phyloP scores from a whole-genome alignment of 139 green algal species.

The Chlamydomonas asymmetrica region DNA sequence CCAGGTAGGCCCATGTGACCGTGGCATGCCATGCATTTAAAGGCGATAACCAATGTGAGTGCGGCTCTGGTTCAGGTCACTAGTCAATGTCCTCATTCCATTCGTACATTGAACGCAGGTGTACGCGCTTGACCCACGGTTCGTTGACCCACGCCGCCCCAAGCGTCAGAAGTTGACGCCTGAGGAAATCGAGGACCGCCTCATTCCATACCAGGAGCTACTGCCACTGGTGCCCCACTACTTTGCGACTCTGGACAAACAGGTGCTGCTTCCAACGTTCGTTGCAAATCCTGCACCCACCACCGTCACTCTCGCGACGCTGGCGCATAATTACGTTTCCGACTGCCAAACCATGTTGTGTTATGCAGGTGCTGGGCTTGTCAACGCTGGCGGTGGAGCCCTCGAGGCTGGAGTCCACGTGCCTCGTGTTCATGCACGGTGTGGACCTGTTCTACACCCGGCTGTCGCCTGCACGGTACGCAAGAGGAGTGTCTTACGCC shows the following conservation, averaged over 20 bases:
- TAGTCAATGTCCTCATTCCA: too few relatives aligned
- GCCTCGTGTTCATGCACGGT: conserved; percentile 68
- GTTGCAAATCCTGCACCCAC: too few relatives aligned
- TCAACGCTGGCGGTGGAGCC: conserved; percentile 52
- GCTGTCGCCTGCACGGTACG: conserved; percentile 79
- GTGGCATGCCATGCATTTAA: too few relatives aligned
- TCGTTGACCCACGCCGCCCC: conserved; percentile 87
- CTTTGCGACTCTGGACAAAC: conserved; percentile 65
- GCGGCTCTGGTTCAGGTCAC: too few relatives aligned
- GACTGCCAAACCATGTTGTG: too few relatives aligned
- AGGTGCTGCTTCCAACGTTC: conserved; percentile 15
- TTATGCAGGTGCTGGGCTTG: conserved; percentile 39
- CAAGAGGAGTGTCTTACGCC: too few relatives aligned
- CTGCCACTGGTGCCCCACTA: conserved; percentile 51
- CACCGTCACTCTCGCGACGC: neutral
- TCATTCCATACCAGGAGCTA: conserved; percentile 79
- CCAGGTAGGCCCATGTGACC: too few relatives aligned
- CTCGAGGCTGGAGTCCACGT: conserved; percentile 81
- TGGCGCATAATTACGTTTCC: neutral
- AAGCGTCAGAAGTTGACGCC: conserved; percentile 58
- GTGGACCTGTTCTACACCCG: conserved; percentile 77
- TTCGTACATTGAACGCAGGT: conserved; percentile 57
- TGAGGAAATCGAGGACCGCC: conserved; percentile 80
- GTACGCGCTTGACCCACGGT: conserved; percentile 85
- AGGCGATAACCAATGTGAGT: too few relatives aligned